Evolutionary conservation across 2,329 filamentous ascomycete genomes (phyloP), one percentile per base, ranked within the genome.

Genomic region (Pseudopithomyces maydicus): DNA sequence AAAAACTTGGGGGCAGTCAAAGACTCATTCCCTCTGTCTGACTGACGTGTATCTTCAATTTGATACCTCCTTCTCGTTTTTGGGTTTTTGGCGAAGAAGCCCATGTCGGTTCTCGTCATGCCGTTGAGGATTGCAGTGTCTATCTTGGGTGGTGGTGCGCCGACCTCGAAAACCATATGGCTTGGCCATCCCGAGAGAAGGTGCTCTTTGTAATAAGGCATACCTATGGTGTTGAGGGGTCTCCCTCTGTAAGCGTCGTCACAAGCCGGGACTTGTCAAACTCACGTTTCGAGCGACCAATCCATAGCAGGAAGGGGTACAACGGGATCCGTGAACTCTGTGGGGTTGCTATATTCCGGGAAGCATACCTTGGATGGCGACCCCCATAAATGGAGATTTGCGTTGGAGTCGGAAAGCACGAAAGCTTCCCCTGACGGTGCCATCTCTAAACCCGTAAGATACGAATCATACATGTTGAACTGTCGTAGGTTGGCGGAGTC

Each of bases 161-260:
- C 94, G 38, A 96, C 85, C 72, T 97, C 92, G 56, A 90, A 94
- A 1, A 95, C 77, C 67, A 93, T 82, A 69, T 94, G 90, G 57
- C 87, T 88, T 39, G 95, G 92, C 92, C 94, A 97, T 36, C 91
- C 89, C 2, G 95, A 99, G 36, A 96, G 82, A 11, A 99, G 83
- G 14, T 85, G 82, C 59, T 98, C 94, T 59, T 93, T 87, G 74
- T 99, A 99, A 74, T 93, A 96, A 1, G 95, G 94, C 84, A 99
- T 89, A 11, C 95, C 96, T 50, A 98, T 82, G 33, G 88, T 85
- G 75, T 89, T 98, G 41, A 99, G 74, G 0, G 95, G 92, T 5
- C 88, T 91, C 23, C 20, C 32, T 22, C 6, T 1, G 38, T 65
- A n/a, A 67, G 64, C 49, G 49, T 49, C 38, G 12, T 23, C 33